Percentiles rank a stretch among this genome's conserved stretches.
Evolutionary conservation across 73 alveolate species (phyloP).

Genomic region (Paramecium caudatum): DNA sequence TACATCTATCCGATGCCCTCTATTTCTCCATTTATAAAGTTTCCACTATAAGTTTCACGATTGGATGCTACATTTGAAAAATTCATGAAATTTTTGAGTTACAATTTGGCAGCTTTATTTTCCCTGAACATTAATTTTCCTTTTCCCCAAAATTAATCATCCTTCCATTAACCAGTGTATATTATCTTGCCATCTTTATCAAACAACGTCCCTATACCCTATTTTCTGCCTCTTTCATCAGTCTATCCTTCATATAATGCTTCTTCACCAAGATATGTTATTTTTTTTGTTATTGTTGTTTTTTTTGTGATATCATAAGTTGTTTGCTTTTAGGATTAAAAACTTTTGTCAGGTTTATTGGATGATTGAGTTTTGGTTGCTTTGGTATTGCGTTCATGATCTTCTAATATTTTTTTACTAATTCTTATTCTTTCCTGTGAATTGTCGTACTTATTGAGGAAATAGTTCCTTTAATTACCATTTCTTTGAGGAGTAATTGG

Average conservation of each 20-base stretch:
- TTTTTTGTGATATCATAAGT: slow-evolving; percentile 37
- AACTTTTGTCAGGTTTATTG: slow-evolving; percentile 11
- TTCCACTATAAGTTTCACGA: slow-evolving; percentile 53
- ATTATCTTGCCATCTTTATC: slow-evolving; percentile 44
- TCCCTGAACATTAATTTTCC: slow-evolving; percentile 48
- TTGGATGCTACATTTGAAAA: background rate
- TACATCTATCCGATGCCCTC: slow-evolving; percentile 59
- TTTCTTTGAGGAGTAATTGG: slow-evolving; percentile 2
- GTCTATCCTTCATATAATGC: slow-evolving; percentile 49
- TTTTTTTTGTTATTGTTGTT: slow-evolving; percentile 1
- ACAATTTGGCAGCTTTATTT: background rate
- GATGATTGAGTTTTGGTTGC: slow-evolving; percentile 15
- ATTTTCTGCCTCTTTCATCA: slow-evolving; percentile 32
- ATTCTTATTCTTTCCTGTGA: slow-evolving; percentile 34
- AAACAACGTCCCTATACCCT: slow-evolving; percentile 33
- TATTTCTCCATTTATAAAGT: slow-evolving; percentile 47
- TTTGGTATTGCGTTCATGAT: slow-evolving; percentile 33
- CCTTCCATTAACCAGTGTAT: slow-evolving; percentile 60
- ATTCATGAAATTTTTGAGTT: slow-evolving; percentile 20
- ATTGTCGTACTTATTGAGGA: background rate
- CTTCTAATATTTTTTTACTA: background rate
- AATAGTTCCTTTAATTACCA: slow-evolving; percentile 20
- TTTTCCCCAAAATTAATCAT: slow-evolving; percentile 49
- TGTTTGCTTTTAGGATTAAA: background rate
- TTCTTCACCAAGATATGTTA: slow-evolving; percentile 16